Base-by-base conservation (phyloP, 2,329 filamentous ascomycete genomes). In the Pleurostoma richardsiae region DNA sequence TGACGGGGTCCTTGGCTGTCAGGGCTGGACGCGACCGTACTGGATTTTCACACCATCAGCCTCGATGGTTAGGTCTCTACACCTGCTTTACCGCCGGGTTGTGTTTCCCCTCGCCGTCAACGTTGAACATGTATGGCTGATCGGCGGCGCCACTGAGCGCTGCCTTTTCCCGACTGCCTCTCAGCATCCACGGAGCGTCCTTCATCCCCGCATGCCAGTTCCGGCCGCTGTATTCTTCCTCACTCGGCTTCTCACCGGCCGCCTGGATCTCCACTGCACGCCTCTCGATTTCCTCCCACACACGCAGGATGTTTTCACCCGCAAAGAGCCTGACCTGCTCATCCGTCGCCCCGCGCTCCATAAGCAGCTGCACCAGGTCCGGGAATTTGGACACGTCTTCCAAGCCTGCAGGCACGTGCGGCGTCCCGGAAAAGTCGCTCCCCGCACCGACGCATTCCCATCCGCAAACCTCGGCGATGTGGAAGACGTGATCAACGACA, bases 211-310 rank as follows among this genome's bases (percentile, higher is more conserved):
- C 42, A 30, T 46, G 44, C 44, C 44, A 46, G 5, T 42, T 19
- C 8, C 33, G 33, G n/a, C 33, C 33, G 8, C 8, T 8, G 8
- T n/a, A 36, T 36, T 36, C 33, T n/a, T 8, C 33, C 33, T 41
- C 39, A 28, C 10, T 27, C 10, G 39, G 39, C 39, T 41, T 41
- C 26, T 41, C 39, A 19, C 39, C 39, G 10, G 39, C 63, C 59
- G 52, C 49, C 44, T 57, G 53, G 4, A 61, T 57, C 39, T 57
- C 53, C 11, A 46, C 52, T 6, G 60, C 55, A 1, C 56, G 49
- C 26, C 53, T 41, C 48, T 65, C 60, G 11, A 63, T 56, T 3
- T 56, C 51, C 2, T 43, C 53, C 60, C 59, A 62, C 2, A 63
- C 58, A 19, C 6, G 44, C 10, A 55, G 43, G 3, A 56, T 10